Base-by-base conservation (phyloP, 805 yeast species). In the Yarrowia deformans region DNA sequence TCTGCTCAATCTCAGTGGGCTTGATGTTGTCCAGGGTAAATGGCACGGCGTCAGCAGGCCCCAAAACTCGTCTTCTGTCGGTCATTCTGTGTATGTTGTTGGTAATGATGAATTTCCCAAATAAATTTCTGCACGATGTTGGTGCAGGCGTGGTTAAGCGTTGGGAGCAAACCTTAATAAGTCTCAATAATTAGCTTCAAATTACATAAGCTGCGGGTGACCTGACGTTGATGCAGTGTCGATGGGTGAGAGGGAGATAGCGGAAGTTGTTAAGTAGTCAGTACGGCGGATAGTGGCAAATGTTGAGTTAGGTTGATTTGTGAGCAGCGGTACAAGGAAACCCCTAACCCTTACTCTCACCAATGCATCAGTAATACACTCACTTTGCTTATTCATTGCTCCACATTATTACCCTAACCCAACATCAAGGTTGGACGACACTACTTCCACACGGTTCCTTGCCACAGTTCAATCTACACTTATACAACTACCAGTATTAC, bases 31-130 rank as follows among this genome's bases (percentile, higher is more conserved):
- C 50, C 23, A 52, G 37, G 13, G 61, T 42, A 29, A 89, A 76
- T 1, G 87, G 86, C 64, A 81, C 83, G 1, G 90, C 90, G 72
- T 85, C 88, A 0, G 84, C 75, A 0, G 98, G 98, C 0, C 97
- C 97, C 40, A 90, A 75, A n/a, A 93, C 82, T 77, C 97, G 84
- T 83, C 97, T 86, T 82, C 97, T 86, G 76, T 94, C 98, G 8
- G 19, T 42, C 60, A 66, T 66, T 13, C 8, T 56, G 39, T 40
- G 8, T 12, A 23, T 40, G 43, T 40, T n/a, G 32, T 12, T 42
- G 43, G 10, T 42, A 39, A 6, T 6, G 23, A 23, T 23, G 3
- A 40, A 16, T 2, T 13, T n/a, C 8, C 40, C 40, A 58, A 42
- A 42, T 18, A 18, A 23, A 29, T n/a, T 58, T 58, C 16, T 40